A percentile compares a stretch with the other conserved stretches of the same genome.
Conservation (phyloP, 371 early-diverging fungal species). For the Mortierella sp. region DNA sequence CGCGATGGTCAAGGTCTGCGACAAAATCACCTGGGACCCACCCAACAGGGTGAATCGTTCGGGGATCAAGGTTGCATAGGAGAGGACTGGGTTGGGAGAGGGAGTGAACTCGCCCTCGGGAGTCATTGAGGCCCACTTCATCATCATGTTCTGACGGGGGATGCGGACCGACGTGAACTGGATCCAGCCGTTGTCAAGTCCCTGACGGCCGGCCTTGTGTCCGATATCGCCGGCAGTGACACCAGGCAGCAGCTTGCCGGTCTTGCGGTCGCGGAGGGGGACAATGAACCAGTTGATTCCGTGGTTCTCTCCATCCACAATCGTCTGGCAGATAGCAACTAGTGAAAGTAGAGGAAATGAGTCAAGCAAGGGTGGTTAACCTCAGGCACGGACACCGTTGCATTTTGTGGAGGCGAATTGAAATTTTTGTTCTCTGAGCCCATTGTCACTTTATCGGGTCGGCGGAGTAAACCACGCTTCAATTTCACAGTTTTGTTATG, state of each 20-base stretch:
- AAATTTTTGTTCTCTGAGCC: not conserved
- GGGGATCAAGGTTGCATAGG: constrained; percentile 77
- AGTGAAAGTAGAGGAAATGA: not conserved
- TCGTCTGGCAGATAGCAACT: constrained; percentile 71
- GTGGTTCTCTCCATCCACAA: constrained; percentile 73
- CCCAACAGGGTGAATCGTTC: constrained; percentile 68
- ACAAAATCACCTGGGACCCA: constrained; percentile 59
- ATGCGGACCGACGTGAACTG: constrained; percentile 90
- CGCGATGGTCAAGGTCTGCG: constrained; percentile 74
- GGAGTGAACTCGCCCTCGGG: constrained; percentile 72
- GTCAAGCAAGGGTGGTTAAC: not conserved
- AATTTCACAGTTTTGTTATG: no score
- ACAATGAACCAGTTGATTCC: constrained; percentile 91
- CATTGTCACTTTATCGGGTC: constrained; percentile 19
- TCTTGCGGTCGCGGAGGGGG: constrained; percentile 81
- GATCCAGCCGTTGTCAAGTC: constrained; percentile 95
- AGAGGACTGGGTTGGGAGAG: constrained; percentile 69
- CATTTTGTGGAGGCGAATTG: not conserved
- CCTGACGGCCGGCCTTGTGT: constrained; percentile 82
- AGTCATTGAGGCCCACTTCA: constrained; percentile 75
- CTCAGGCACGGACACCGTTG: not conserved
- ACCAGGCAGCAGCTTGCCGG: constrained; percentile 72
- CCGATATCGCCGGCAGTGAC: constrained; percentile 92
- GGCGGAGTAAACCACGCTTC: not conserved
- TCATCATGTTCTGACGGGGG: constrained; percentile 87